A percentile compares a stretch with the other conserved stretches of the same genome.
Conservation (phyloP, 1,139 yeast species). For the Magnusiomyces clavatus region DNA sequence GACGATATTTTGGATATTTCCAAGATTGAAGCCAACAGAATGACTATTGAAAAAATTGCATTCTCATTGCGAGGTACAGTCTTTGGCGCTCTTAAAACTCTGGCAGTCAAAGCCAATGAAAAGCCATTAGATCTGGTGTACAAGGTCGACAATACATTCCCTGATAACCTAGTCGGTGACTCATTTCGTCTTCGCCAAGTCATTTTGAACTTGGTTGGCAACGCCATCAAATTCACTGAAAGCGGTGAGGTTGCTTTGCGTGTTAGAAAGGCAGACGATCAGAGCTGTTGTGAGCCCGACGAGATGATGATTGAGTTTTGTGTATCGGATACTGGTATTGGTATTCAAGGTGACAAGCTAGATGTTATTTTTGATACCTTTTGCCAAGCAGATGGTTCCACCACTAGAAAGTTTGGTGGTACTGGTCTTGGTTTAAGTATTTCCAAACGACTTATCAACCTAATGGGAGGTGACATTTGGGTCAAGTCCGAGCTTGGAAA, state of each 20-base stretch:
- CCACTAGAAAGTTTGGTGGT: constrained; percentile 88
- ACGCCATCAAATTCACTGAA: constrained; percentile 80
- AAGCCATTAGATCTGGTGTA: constrained; percentile 72
- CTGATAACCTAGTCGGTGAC: constrained; percentile 79
- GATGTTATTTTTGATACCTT: constrained; percentile 82
- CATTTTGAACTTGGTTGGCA: constrained; percentile 74
- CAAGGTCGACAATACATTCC: constrained; percentile 78
- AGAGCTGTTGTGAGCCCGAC: constrained; percentile 38
- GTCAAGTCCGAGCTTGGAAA: constrained; percentile 74
- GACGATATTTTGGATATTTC: constrained; percentile 88
- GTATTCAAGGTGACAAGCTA: constrained; percentile 73
- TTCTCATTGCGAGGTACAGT: constrained; percentile 75
- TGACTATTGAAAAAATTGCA: constrained; percentile 86
- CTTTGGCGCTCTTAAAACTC: constrained; percentile 78
- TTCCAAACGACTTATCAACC: constrained; percentile 75
- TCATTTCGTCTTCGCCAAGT: constrained; percentile 81
- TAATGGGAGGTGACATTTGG: constrained; percentile 90
- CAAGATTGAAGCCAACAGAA: constrained; percentile 84
- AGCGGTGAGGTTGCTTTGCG: constrained; percentile 57
- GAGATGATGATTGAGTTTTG: constrained; percentile 71
- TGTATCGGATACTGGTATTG: constrained; percentile 85
- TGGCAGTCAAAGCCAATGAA: constrained; percentile 83
- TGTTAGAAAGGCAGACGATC: constrained; percentile 36
- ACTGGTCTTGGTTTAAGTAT: constrained; percentile 82
- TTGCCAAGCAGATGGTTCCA: constrained; percentile 89